Conservation (phyloP, 2,329 filamentous ascomycete species). For the Cytospora leucostoma region DNA sequence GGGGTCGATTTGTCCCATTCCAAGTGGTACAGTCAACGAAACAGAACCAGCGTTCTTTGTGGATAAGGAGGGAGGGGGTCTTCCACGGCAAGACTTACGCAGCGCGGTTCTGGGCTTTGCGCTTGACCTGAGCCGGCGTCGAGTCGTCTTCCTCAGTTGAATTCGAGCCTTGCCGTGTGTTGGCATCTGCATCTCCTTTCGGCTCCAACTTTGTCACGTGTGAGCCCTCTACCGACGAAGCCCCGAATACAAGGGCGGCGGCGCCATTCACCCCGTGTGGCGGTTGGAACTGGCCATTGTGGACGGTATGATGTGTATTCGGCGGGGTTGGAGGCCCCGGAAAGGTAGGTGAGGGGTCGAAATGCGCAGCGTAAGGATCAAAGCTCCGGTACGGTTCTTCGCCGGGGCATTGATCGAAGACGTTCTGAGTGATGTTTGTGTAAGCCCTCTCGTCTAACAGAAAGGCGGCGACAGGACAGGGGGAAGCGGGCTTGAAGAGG, state of each 20-base stretch:
- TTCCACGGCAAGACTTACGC: constrained; percentile 49
- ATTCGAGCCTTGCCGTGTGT: constrained; percentile 45
- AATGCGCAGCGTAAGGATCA: constrained; percentile 46
- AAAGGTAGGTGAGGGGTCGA: constrained; percentile 44
- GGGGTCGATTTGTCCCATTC: background rate
- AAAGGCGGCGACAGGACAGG: constrained; percentile 32
- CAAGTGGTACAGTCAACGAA: background rate
- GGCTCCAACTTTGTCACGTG: constrained; percentile 44
- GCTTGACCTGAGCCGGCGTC: constrained; percentile 59
- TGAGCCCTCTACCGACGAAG: constrained; percentile 36
- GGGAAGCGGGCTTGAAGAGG: constrained; percentile 16
- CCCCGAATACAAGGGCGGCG: constrained; percentile 28
- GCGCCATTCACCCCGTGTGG: constrained; percentile 32
- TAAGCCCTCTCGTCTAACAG: constrained; percentile 33
- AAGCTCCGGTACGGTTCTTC: constrained; percentile 53
- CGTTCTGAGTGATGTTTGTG: constrained; percentile 48
- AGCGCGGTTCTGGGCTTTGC: constrained; percentile 63
- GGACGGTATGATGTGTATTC: constrained; percentile 37
- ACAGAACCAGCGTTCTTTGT: background rate
- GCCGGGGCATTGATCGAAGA: constrained; percentile 49
- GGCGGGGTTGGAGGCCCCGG: constrained; percentile 56
- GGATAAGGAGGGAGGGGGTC: background rate
- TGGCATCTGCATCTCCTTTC: constrained; percentile 36
- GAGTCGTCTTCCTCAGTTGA: constrained; percentile 58
- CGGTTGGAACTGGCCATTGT: constrained; percentile 33